These are phyloP conservation scores for Beta macrorhiza DNA, from an alignment of 179 eudicot species.

Conservation along the genomic window DNA sequence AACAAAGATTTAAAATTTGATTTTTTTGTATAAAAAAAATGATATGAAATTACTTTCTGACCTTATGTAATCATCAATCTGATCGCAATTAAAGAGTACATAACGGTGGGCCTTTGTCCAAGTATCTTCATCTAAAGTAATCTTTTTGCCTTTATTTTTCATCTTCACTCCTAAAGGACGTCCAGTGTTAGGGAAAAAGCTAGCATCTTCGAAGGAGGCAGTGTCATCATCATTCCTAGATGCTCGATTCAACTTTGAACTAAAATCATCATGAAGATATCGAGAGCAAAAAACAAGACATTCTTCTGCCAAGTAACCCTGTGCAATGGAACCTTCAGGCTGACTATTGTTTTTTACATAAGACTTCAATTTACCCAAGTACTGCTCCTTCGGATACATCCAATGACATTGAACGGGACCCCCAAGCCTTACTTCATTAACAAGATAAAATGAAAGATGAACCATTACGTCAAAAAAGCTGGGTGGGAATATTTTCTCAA, in stretches of 20 bases:
- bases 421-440: conserved; percentile 5
- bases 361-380: conserved; percentile 6
- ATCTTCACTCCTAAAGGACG: background rate
- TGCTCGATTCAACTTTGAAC: background rate
- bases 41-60: background rate
- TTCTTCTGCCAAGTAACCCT: conserved; percentile 21
- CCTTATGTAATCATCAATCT: background rate
- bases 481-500: conserved; percentile 19
- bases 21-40: background rate
- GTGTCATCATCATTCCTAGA: background rate
- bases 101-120: conserved; percentile 9
- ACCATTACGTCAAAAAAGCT: conserved; percentile 29
- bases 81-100: conserved; percentile 21
- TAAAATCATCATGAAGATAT: conserved; percentile 12
- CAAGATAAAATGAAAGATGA: conserved; percentile 29
- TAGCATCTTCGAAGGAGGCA: too few relatives aligned
- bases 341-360: conserved; percentile 19
- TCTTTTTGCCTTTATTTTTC: background rate
- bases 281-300: conserved; percentile 14
- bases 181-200: background rate
- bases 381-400: conserved; percentile 13
- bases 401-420: background rate
- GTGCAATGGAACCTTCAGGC: conserved; percentile 21
- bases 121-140: background rate
- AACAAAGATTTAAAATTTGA: background rate